Percentiles rank a stretch among this genome's conserved stretches.
These are phyloP conservation scores for Eleusine indica DNA, from an alignment of 176 grass and related monocot genomes.

Conservation along the genomic window DNA sequence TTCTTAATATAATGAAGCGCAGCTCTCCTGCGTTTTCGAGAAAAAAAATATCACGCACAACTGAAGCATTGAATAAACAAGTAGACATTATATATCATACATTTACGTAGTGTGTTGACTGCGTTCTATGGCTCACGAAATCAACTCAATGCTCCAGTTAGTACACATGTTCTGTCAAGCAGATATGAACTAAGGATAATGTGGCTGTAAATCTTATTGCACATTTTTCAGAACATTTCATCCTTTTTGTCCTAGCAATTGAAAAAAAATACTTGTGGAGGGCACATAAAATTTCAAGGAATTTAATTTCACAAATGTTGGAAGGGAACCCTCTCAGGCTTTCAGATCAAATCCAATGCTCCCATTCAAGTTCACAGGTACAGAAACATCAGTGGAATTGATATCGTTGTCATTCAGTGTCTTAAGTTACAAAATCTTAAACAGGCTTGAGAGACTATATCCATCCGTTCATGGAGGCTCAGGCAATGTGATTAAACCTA, in stretches of 20 bases:
- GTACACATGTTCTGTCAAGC: background rate
- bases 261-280: background rate
- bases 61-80: conserved; percentile 1
- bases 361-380: background rate
- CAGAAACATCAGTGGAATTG: background rate
- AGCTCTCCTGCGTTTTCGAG: too few relatives aligned
- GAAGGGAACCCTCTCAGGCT: background rate
- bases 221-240: background rate
- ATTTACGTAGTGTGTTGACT: background rate
- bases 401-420: background rate
- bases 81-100: background rate
- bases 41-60: background rate
- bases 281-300: background rate
- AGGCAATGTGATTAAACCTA: conserved; percentile 15
- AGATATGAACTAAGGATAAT: background rate
- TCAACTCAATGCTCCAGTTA: background rate
- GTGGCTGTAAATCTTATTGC: background rate
- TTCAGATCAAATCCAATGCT: background rate
- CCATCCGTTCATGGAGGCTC: background rate
- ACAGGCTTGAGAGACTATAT: background rate
- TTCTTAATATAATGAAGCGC: too few relatives aligned
- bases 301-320: conserved; percentile 15
- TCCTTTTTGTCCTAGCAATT: background rate
- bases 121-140: background rate
- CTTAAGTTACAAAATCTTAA: background rate